These are phyloP conservation scores for Lolium multiflorum DNA, from an alignment of 176 grass and related monocot genomes.

Conservation along the genomic window DNA sequence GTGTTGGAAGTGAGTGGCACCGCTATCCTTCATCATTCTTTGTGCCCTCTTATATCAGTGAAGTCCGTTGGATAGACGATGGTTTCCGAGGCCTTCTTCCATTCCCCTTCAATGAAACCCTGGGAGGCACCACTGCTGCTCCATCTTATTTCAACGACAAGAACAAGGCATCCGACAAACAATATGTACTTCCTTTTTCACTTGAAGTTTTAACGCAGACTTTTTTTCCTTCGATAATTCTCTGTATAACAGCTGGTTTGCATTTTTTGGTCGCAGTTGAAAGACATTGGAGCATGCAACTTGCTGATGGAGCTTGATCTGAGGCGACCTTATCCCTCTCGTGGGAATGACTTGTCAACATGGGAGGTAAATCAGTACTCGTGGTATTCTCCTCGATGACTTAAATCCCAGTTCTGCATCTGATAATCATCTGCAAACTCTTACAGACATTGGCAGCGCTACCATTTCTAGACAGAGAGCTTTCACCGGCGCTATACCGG, in stretches of 20 bases:
- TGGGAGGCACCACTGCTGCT: constrained; percentile 88
- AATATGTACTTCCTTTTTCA: constrained; percentile 74
- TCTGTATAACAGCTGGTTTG: neutral
- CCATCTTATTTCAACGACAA: constrained; percentile 87
- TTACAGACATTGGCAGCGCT: constrained; percentile 73
- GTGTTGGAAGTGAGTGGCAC: constrained; percentile 97
- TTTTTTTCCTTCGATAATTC: constrained; percentile 21
- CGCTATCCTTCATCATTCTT: constrained; percentile 96
- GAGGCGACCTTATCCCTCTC: constrained; percentile 74
- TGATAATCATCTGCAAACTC: constrained; percentile 7
- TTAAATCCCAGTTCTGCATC: constrained; percentile 10
- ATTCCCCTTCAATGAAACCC: constrained; percentile 88
- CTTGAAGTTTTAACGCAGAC: neutral
- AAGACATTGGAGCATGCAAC: constrained; percentile 68
- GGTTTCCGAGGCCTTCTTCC: constrained; percentile 94
- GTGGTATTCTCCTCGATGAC: neutral
- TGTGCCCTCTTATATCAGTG: constrained; percentile 77
- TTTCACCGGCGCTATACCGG: constrained; percentile 79
- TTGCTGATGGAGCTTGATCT: constrained; percentile 93
- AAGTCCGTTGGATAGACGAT: constrained; percentile 97
- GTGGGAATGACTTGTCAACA: constrained; percentile 73
- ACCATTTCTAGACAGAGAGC: constrained; percentile 87
- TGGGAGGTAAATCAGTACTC: constrained; percentile 79
- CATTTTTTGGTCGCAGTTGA: constrained; percentile 54
- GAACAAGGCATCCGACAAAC: constrained; percentile 79